Base-by-base conservation (phyloP, 208 protist species). In the Crithidia fasciculata region DNA sequence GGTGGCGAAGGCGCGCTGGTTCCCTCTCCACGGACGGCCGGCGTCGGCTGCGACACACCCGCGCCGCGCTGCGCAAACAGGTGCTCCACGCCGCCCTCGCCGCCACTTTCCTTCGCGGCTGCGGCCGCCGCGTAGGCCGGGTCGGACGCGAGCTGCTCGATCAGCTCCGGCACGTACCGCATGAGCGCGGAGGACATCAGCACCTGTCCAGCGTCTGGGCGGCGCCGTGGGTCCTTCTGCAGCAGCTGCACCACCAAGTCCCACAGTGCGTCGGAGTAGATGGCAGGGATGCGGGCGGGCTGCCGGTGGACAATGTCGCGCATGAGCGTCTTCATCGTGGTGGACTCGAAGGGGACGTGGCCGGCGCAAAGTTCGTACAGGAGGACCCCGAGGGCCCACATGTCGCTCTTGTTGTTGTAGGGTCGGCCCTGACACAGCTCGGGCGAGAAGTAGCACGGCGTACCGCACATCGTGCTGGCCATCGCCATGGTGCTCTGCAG, bases 331-430 rank as follows among this genome's bases (percentile, higher is more conserved):
- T 93, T 94, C 90, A 96, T 95, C 9, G 80, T 93, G 16, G 79
- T 86, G 37, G 89, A 89, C 71, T 94, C 87, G 63, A 97, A 97
- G 13, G 94, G 92, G 50, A 97, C 43, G 28, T 83, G 83, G 7
- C 84, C 83, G 5, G 84, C 79, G 73, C 87, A 93, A 15, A 98
- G 69, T n/a, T 97, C 92, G 78, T 97, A 97, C 16, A 98, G 70
- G 28, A 98, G 72, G 12, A 95, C 89, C 36, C 94, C 94, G 50
- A 98, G 81, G 2, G 96, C 90, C 97, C 98, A 99, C n/a, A 98
- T 95, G 84, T 99, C 98, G 61, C 85, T 94, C 76, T 98, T 98
- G 76, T 98, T 96, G 80, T 99, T 98, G 85, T 99, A 99, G 47
- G 95, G 95, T 62, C 95, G 93, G 74, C 97, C 92, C 10, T 93